Conservation (phyloP, 176 grass and related monocot genomes). For the Carex cristatella region DNA sequence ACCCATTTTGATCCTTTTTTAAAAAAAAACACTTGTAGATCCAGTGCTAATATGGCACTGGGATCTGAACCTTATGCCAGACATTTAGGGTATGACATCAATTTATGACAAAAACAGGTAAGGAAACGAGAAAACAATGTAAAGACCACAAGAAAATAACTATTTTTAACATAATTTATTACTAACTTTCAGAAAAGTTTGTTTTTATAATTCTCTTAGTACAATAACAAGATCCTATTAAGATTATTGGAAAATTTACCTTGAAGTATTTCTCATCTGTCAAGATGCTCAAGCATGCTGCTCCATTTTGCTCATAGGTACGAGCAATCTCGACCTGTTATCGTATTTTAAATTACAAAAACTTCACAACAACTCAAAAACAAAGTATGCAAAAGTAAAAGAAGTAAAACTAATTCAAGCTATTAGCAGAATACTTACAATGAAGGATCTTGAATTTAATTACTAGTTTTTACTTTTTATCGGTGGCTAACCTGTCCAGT, state of each 20-base stretch:
- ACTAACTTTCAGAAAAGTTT: constrained; percentile 13
- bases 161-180: constrained; percentile 1
- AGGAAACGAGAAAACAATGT: background rate
- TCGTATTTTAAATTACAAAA: background rate
- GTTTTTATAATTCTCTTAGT: constrained; percentile 18
- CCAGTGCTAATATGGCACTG: background rate
- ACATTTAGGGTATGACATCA: background rate
- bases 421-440: background rate
- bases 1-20: background rate
- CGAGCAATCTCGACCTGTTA: constrained; percentile 13
- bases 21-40: background rate
- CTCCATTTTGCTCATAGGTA: constrained; percentile 22
- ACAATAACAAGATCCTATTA: background rate
- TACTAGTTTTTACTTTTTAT: background rate
- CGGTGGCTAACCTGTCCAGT: background rate
- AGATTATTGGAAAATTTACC: background rate
- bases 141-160: constrained; percentile 2
- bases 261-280: constrained; percentile 27
- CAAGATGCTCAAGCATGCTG: constrained; percentile 23
- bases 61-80: background rate
- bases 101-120: background rate
- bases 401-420: background rate
- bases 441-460: background rate
- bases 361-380: constrained; percentile 2
- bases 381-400: background rate